Percentiles rank a stretch among this genome's conserved stretches.
These are phyloP conservation scores for Linum tenue DNA, from an alignment of 345 rosid species.

Conservation along the genomic window DNA sequence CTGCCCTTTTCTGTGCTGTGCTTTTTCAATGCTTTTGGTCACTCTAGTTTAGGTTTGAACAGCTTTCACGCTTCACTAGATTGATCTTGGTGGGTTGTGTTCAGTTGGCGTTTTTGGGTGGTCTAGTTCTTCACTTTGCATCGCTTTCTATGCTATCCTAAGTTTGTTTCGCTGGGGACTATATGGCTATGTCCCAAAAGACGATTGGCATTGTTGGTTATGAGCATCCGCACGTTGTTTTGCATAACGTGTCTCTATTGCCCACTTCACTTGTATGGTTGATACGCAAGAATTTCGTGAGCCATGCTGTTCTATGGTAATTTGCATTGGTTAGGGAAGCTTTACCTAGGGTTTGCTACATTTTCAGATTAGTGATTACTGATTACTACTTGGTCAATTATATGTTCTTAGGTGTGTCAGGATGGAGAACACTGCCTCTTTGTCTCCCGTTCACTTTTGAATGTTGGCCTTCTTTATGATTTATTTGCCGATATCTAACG, in stretches of 20 bases:
- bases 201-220: too few relatives aligned
- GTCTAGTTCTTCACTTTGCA: too few relatives aligned
- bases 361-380: too few relatives aligned
- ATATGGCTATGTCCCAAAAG: background rate
- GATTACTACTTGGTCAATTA: too few relatives aligned
- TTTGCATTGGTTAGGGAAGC: background rate
- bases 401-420: background rate
- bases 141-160: background rate
- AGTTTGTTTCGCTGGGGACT: background rate
- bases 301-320: background rate
- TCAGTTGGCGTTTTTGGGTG: too few relatives aligned
- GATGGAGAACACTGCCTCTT: background rate
- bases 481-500: background rate
- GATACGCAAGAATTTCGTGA: background rate
- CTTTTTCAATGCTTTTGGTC: background rate
- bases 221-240: background rate
- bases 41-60: background rate
- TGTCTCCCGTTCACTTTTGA: background rate
- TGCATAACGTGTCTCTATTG: too few relatives aligned
- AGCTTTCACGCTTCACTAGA: background rate
- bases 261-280: too few relatives aligned
- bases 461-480: background rate
- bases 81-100: background rate
- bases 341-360: background rate
- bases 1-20: background rate